Evolutionary conservation across 163 green algal species (phyloP).

Genomic region (Scenedesmus sp.): DNA sequence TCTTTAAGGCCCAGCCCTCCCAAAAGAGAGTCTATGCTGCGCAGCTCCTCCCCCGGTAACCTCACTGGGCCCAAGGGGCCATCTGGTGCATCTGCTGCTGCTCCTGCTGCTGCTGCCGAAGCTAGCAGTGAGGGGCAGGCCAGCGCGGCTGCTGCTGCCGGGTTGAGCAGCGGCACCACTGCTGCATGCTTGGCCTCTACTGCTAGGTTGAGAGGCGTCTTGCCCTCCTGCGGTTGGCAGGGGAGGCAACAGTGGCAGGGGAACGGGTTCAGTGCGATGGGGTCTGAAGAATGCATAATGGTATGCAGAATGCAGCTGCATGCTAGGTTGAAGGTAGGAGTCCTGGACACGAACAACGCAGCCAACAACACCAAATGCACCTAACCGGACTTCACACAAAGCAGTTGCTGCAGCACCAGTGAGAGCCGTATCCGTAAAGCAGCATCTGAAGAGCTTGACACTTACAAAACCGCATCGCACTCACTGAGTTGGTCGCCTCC

Average conservation of each 20-base stretch:
- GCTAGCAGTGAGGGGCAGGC: slow-evolving; percentile 13
- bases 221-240: background rate
- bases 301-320: too few relatives aligned
- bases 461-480: too few relatives aligned
- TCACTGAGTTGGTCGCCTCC: slow-evolving; percentile 10
- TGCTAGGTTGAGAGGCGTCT: slow-evolving; percentile 27
- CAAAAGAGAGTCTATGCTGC: background rate
- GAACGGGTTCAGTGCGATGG: too few relatives aligned
- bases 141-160: background rate
- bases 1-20: slow-evolving; percentile 5
- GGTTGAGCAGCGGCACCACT: slow-evolving; percentile 30
- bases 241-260: background rate
- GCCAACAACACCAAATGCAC: too few relatives aligned
- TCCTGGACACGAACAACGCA: too few relatives aligned
- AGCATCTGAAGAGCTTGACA: too few relatives aligned
- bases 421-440: too few relatives aligned
- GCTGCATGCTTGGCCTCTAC: slow-evolving; percentile 20
- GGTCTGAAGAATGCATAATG: too few relatives aligned
- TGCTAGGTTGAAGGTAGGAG: too few relatives aligned
- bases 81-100: background rate
- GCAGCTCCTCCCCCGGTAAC: background rate
- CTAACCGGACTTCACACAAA: too few relatives aligned
- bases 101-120: background rate
- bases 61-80: background rate
- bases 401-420: too few relatives aligned